Percentiles rank a stretch among this genome's conserved stretches.
Conservation (phyloP, 177 flowering plant species). For the Vitis hybrid region DNA sequence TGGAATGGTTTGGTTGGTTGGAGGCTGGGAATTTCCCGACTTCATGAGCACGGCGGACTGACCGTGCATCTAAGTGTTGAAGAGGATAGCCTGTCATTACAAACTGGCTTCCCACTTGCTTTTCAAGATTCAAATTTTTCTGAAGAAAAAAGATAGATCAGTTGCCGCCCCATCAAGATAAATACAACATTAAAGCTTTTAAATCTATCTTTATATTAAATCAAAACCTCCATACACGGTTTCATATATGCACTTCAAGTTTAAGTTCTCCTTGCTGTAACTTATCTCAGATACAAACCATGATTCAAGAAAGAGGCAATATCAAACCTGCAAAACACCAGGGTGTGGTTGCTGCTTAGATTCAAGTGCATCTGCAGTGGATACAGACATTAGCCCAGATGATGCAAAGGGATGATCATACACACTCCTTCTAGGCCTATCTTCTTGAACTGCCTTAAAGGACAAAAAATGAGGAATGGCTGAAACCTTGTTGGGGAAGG, state of each 20-base stretch:
- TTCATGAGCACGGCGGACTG: conserved; percentile 29
- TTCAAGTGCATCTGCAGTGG: conserved; percentile 42
- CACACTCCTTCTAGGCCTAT: conserved; percentile 38
- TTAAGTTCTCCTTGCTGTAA: not conserved
- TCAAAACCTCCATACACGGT: not conserved
- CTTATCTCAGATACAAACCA: not conserved
- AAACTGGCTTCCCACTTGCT: conserved; percentile 34
- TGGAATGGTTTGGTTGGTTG: conserved; percentile 26
- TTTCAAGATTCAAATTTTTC: conserved; percentile 34
- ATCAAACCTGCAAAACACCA: conserved; percentile 45
- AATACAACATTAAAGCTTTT: not conserved
- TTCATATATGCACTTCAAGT: not conserved
- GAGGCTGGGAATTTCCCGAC: conserved; percentile 33
- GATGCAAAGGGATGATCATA: conserved; percentile 38
- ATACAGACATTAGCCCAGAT: conserved; percentile 39
- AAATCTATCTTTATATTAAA: too few species aligned
- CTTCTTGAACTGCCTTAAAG: conserved; percentile 48
- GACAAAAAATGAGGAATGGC: conserved; percentile 53
- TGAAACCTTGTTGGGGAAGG: conserved; percentile 55
- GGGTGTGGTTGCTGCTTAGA: conserved; percentile 30
- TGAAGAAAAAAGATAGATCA: conserved; percentile 10
- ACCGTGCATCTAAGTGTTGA: conserved; percentile 35
- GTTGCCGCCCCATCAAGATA: not conserved
- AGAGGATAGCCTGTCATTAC: conserved; percentile 32
- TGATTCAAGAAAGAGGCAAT: not conserved